Percentiles rank a stretch among this genome's conserved stretches.
Evolutionary conservation across 129 eudicot genomes (phyloP).

Genomic region (Artemisia argyi): DNA sequence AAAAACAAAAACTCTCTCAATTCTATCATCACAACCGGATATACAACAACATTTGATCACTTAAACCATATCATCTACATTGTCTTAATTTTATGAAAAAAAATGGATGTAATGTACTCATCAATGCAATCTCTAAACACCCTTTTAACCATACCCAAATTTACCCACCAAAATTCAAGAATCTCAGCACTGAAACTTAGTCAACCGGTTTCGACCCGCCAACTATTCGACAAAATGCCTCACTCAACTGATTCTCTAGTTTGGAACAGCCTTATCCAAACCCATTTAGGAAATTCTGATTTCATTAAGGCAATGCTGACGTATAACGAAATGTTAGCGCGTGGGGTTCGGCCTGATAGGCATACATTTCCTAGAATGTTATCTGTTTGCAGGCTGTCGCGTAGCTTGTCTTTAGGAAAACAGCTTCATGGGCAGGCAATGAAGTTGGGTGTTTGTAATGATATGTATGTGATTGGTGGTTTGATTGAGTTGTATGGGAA

Average conservation of each 20-base stretch:
- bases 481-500: conserved; percentile 54
- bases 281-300: conserved; percentile 39
- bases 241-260: conserved; percentile 31
- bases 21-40: no score
- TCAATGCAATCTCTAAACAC: conserved; percentile 20
- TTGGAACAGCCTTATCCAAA: conserved; percentile 57
- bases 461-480: conserved; percentile 47
- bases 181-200: conserved; percentile 21
- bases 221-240: conserved; percentile 55
- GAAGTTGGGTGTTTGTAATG: conserved; percentile 45
- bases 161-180: conserved; percentile 10
- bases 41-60: no score
- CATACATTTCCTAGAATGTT: conserved; percentile 63
- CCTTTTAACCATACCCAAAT: conserved; percentile 14
- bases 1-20: no score
- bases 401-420: conserved; percentile 34
- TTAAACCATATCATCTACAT: background rate
- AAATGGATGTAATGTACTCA: conserved; percentile 33
- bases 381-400: conserved; percentile 36
- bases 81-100: background rate
- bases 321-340: conserved; percentile 45
- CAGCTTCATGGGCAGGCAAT: conserved; percentile 58
- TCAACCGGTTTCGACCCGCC: conserved; percentile 34
- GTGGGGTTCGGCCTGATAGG: conserved; percentile 53
- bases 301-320: conserved; percentile 30